Conservation (phyloP, 495 filamentous ascomycete genomes). For the Apodospora peruviana region DNA sequence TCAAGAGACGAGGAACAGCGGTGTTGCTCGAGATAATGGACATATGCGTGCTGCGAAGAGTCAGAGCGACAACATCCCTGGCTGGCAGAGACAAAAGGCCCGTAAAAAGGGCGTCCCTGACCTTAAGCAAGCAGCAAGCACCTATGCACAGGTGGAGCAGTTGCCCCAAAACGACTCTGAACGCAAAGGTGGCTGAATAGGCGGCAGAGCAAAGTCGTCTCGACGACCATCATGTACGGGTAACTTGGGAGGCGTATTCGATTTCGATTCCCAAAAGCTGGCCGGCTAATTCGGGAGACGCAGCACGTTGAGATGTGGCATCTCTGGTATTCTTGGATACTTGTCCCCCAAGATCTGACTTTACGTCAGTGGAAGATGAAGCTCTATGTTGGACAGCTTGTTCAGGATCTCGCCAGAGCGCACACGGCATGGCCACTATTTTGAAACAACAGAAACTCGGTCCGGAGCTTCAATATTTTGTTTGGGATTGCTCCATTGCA, state of each 20-base stretch:
- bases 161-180: conserved; percentile 45
- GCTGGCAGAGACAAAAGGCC: conserved; percentile 45
- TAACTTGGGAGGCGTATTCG: neutral
- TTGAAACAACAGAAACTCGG: too few relatives aligned
- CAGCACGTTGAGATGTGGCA: neutral
- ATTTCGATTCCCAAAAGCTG: neutral
- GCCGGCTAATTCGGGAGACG: neutral
- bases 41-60: conserved; percentile 45
- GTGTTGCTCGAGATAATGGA: conserved; percentile 35
- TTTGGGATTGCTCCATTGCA: too few relatives aligned
- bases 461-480: too few relatives aligned
- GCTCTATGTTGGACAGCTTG: conserved; percentile 21
- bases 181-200: conserved; percentile 46
- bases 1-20: conserved; percentile 31
- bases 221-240: neutral
- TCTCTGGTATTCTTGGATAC: conserved; percentile 32
- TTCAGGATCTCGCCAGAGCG: conserved; percentile 20
- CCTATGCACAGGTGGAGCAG: conserved; percentile 37
- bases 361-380: conserved; percentile 7
- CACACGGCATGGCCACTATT: conserved; percentile 5
- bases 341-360: conserved; percentile 4
- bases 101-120: conserved; percentile 42
- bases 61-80: conserved; percentile 35
- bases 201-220: neutral
- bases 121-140: conserved; percentile 28